These are phyloP conservation scores for Astrothelium macrocarpum DNA, from an alignment of 495 filamentous ascomycete genomes.

Conservation along the genomic window DNA sequence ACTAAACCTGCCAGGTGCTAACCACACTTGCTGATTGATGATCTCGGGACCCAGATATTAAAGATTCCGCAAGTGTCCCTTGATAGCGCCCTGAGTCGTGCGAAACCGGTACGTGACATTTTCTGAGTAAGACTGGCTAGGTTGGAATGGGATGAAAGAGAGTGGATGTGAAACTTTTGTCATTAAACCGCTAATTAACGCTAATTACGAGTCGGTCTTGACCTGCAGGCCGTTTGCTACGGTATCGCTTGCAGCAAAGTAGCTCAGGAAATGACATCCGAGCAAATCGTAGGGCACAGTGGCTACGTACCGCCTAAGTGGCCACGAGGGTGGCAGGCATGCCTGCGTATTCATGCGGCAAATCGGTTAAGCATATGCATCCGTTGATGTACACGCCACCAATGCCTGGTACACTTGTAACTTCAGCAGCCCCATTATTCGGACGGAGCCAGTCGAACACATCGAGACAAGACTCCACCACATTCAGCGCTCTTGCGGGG, in stretches of 20 bases:
- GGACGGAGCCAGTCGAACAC: not conserved
- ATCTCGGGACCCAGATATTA: not conserved
- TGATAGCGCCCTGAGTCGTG: not conserved
- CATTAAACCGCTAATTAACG: not conserved
- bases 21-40: not conserved
- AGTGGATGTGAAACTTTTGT: not conserved
- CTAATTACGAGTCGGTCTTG: not conserved
- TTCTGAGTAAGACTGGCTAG: not conserved
- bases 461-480: not conserved
- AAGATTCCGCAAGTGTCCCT: not conserved
- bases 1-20: not conserved
- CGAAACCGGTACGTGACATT: not conserved
- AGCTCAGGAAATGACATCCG: not conserved
- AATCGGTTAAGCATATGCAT: slow-evolving; percentile 4
- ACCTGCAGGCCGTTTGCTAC: not conserved
- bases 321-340: not conserved
- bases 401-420: no score
- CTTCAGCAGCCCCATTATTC: no score
- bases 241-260: not conserved
- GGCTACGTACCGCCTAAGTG: not conserved
- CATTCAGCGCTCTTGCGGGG: not conserved
- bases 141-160: not conserved
- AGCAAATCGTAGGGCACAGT: not conserved
- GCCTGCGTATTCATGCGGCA: not conserved
- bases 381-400: not conserved